Percentiles rank a stretch among this genome's conserved stretches.
Conservation (phyloP, 345 rosid genomes). For the Xanthoceras sorbifolium region DNA sequence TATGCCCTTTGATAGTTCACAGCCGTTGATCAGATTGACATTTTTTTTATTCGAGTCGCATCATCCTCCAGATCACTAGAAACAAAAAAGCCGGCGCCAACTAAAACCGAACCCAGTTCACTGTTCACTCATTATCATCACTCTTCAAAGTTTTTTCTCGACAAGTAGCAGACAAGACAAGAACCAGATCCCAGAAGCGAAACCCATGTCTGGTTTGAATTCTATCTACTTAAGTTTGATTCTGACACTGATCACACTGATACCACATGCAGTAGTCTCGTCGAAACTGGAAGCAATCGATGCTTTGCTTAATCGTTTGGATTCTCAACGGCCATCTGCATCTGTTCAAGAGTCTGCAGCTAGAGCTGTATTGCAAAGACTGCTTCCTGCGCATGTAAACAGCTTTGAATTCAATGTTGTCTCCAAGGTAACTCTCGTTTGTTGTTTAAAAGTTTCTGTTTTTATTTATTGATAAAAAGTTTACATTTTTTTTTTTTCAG, state of each 20-base stretch:
- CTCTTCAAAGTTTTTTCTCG: background rate
- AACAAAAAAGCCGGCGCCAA: background rate
- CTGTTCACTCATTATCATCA: too few species aligned
- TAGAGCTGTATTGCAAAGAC: slow-evolving; percentile 59
- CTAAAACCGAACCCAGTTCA: background rate
- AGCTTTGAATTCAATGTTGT: slow-evolving; percentile 72
- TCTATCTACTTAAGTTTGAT: slow-evolving; percentile 25
- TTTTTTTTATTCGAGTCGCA: too few species aligned
- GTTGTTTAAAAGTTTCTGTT: background rate
- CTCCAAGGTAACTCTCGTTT: slow-evolving; percentile 57
- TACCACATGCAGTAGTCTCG: slow-evolving; percentile 4
- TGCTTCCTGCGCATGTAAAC: slow-evolving; percentile 63
- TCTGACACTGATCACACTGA: slow-evolving; percentile 11
- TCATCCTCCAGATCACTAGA: too few species aligned
- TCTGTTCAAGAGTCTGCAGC: slow-evolving; percentile 79
- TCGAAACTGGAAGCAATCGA: slow-evolving; percentile 42
- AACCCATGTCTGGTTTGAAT: slow-evolving; percentile 14
- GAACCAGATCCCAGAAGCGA: background rate
- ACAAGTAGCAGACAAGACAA: background rate
- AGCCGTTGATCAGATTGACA: too few species aligned
- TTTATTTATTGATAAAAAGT: background rate
- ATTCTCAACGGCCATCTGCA: slow-evolving; percentile 54
- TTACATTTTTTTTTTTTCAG: background rate
- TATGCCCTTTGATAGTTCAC: background rate
- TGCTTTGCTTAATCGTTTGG: slow-evolving; percentile 51